Evolutionary conservation across 108 stramenopile species (phyloP).

Genomic region (Nannochloropsis oceanica): DNA sequence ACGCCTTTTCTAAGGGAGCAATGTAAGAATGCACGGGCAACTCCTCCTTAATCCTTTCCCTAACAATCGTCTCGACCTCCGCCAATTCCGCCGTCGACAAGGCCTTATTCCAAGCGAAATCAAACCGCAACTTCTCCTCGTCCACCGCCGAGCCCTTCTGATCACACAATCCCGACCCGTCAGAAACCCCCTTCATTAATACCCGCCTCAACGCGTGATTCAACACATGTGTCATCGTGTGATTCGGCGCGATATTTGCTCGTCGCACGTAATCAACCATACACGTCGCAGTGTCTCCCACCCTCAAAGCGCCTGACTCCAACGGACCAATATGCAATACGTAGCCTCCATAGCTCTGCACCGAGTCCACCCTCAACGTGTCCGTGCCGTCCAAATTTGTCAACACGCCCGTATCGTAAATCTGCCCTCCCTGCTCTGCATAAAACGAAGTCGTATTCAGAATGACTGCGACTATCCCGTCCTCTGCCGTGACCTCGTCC

Average conservation of each 20-base stretch:
- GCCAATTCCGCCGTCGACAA: slow-evolving; percentile 64
- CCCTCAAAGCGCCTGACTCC: slow-evolving; percentile 44
- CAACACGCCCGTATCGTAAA: slow-evolving; percentile 66
- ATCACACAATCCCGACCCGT: slow-evolving; percentile 28
- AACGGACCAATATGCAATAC: slow-evolving; percentile 55
- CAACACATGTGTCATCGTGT: slow-evolving; percentile 98
- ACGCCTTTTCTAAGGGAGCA: slow-evolving; percentile 43
- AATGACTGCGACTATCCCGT: slow-evolving; percentile 66
- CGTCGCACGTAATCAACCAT: slow-evolving; percentile 91
- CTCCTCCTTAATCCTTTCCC: slow-evolving; percentile 53
- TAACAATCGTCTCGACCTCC: slow-evolving; percentile 65
- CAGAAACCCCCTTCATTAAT: slow-evolving; percentile 40
- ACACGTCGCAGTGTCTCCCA: slow-evolving; percentile 58
- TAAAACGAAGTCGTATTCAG: slow-evolving; percentile 85
- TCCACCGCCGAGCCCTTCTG: slow-evolving; percentile 93
- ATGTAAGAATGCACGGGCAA: slow-evolving; percentile 43
- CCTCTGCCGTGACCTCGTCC: slow-evolving; percentile 40
- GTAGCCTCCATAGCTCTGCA: slow-evolving; percentile 73
- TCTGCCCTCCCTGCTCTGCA: slow-evolving; percentile 92
- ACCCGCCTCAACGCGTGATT: slow-evolving; percentile 84
- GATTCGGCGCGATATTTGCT: slow-evolving; percentile 72
- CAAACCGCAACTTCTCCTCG: slow-evolving; percentile 88
- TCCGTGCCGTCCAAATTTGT: background rate
- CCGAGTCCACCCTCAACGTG: slow-evolving; percentile 54
- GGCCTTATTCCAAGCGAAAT: slow-evolving; percentile 75